Conservation (phyloP, 2,329 filamentous ascomycete species). For the Curvularia lunata region DNA sequence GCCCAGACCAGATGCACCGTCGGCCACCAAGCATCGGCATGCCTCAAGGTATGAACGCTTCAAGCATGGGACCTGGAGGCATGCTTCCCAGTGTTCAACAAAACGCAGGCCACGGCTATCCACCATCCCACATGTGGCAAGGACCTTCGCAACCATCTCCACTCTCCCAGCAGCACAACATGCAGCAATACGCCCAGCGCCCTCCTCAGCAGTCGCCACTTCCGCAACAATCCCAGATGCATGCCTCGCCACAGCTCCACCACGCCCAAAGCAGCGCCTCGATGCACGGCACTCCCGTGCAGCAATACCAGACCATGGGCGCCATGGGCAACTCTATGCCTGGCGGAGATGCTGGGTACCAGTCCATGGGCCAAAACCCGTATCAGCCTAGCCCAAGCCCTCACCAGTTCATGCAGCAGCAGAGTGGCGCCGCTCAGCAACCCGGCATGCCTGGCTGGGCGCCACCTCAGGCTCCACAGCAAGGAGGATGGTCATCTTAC, state of each 20-base stretch:
- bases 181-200: slow-evolving; percentile 54
- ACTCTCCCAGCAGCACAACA: slow-evolving; percentile 54
- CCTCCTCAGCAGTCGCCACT: slow-evolving; percentile 52
- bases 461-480: slow-evolving; percentile 48
- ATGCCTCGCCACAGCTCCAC: slow-evolving; percentile 57
- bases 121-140: slow-evolving; percentile 58
- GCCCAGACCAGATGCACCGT: slow-evolving; percentile 68
- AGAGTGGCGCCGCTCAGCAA: slow-evolving; percentile 53
- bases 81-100: slow-evolving; percentile 50
- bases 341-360: slow-evolving; percentile 47
- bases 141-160: slow-evolving; percentile 57
- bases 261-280: slow-evolving; percentile 52
- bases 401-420: slow-evolving; percentile 55
- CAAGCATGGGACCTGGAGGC: slow-evolving; percentile 46
- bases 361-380: slow-evolving; percentile 56
- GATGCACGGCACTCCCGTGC: slow-evolving; percentile 52
- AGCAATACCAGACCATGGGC: slow-evolving; percentile 55
- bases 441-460: slow-evolving; percentile 61
- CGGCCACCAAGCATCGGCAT: slow-evolving; percentile 64
- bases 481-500: slow-evolving; percentile 51
- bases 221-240: slow-evolving; percentile 57
- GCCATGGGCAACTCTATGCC: slow-evolving; percentile 48
- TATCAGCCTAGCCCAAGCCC: slow-evolving; percentile 58
- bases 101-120: slow-evolving; percentile 55
- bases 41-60: slow-evolving; percentile 18